phyloP scores from a whole-genome alignment of 192 early-diverging fungal species.

The Funneliformis geosporum region DNA sequence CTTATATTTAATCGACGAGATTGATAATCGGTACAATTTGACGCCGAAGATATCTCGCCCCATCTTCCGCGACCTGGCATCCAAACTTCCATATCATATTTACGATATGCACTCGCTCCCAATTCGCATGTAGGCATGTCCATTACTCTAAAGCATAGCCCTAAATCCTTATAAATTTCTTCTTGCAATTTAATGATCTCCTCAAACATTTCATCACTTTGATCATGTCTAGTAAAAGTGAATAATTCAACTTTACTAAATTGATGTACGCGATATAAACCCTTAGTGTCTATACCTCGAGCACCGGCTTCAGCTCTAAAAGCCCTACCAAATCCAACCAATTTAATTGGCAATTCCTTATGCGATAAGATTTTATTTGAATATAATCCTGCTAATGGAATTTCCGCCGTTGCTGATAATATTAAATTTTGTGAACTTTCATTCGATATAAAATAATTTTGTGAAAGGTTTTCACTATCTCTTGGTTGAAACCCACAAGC shows the following conservation, averaged over 20 bases:
- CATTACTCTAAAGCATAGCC: conserved; percentile 77
- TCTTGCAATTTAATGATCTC: conserved; percentile 76
- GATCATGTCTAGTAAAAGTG: conserved; percentile 61
- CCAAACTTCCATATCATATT: conserved; percentile 96
- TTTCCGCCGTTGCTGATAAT: conserved; percentile 87
- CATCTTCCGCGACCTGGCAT: conserved; percentile 85
- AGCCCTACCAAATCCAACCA: conserved; percentile 83
- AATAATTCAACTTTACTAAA: conserved; percentile 95
- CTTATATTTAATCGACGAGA: conserved; percentile 80
- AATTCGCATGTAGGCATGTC: conserved; percentile 94
- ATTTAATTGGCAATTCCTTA: conserved; percentile 64
- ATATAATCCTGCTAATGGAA: conserved; percentile 87
- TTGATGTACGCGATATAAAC: conserved; percentile 91
- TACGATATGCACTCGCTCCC: conserved; percentile 87
- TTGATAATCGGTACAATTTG: conserved; percentile 95
- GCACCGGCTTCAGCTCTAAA: conserved; percentile 90
- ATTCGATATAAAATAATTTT: conserved; percentile 75
- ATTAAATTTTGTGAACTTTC: conserved; percentile 56
- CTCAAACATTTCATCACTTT: conserved; percentile 68
- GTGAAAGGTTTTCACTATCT: conserved; percentile 66
- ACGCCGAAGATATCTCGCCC: conserved; percentile 89
- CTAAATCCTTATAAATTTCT: conserved; percentile 73
- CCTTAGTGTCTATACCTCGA: conserved; percentile 80
- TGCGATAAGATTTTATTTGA: conserved; percentile 62
- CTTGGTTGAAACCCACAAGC: conserved; percentile 91